These are phyloP conservation scores for Mortierella alpina DNA, from an alignment of 192 early-diverging fungal genomes.

Conservation along the genomic window DNA sequence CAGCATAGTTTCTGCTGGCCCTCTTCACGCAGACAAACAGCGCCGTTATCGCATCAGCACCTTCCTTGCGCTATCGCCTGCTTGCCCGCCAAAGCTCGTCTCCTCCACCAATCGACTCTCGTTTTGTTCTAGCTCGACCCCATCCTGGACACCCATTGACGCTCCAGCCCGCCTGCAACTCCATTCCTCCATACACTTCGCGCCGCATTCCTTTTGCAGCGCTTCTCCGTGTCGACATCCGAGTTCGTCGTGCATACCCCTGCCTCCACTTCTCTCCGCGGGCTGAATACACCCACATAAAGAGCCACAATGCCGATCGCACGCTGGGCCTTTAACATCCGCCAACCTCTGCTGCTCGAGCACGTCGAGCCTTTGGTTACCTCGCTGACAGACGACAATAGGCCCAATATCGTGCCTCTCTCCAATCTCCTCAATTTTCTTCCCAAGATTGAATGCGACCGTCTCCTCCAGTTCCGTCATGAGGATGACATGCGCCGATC, in stretches of 20 bases:
- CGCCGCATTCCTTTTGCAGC: too few relatives aligned
- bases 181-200: too few relatives aligned
- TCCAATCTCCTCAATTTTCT: slow-evolving; percentile 45
- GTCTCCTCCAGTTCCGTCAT: slow-evolving; percentile 22
- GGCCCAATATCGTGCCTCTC: slow-evolving; percentile 35
- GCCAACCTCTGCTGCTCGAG: slow-evolving; percentile 41
- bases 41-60: too few relatives aligned
- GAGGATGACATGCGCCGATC: slow-evolving; percentile 46
- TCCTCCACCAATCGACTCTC: not conserved
- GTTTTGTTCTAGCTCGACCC: not conserved
- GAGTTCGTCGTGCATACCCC: not conserved
- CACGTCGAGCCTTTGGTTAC: slow-evolving; percentile 40
- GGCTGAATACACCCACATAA: not conserved
- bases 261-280: not conserved
- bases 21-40: too few relatives aligned
- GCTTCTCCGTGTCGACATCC: not conserved
- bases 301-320: slow-evolving; percentile 26
- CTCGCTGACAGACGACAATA: slow-evolving; percentile 28
- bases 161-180: too few relatives aligned
- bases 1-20: too few relatives aligned
- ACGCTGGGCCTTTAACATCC: slow-evolving; percentile 52
- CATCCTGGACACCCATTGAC: too few relatives aligned
- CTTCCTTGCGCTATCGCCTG: too few relatives aligned
- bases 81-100: not conserved
- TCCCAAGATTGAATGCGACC: slow-evolving; percentile 40